Evolutionary conservation across 2,329 filamentous ascomycete genomes (phyloP).

Genomic region (Diaporthe nobilis): DNA sequence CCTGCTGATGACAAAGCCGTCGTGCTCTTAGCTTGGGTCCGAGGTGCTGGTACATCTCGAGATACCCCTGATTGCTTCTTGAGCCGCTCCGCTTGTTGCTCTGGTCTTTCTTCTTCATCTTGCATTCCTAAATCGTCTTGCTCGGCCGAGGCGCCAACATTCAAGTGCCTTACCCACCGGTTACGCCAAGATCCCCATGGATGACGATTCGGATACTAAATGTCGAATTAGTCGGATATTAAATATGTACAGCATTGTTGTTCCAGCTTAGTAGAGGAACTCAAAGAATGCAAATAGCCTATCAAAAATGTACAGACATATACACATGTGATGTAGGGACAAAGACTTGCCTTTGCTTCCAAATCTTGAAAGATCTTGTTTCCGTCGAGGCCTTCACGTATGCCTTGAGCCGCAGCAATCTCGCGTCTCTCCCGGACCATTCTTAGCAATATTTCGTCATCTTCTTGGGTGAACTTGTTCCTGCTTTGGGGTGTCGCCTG

Average conservation of each 20-base stretch:
- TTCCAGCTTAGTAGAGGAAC: too few species aligned
- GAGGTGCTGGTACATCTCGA: background rate
- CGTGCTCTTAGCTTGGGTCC: background rate
- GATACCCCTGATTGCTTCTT: background rate
- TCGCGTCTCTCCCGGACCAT: constrained; percentile 44
- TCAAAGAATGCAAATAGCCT: too few species aligned
- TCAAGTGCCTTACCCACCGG: constrained; percentile 49
- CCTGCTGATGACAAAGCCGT: background rate
- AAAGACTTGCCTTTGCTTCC: constrained; percentile 47
- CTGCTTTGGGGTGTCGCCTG: constrained; percentile 52
- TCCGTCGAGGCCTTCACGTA: constrained; percentile 41
- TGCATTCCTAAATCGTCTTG: constrained; percentile 40
- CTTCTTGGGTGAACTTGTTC: constrained; percentile 56
- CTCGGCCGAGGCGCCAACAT: constrained; percentile 42
- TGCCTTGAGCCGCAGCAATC: background rate
- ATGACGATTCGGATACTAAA: constrained; percentile 50
- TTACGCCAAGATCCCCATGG: constrained; percentile 50
- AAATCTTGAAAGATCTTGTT: constrained; percentile 52
- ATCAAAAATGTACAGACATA: background rate
- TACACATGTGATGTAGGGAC: background rate
- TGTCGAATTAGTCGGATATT: background rate
- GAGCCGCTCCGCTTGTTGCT: background rate
- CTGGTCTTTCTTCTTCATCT: background rate
- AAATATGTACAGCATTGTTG: background rate
- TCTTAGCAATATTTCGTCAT: constrained; percentile 52